Evolutionary conservation across 805 yeast species (phyloP).

Genomic region (Wickerhamiella galacta): DNA sequence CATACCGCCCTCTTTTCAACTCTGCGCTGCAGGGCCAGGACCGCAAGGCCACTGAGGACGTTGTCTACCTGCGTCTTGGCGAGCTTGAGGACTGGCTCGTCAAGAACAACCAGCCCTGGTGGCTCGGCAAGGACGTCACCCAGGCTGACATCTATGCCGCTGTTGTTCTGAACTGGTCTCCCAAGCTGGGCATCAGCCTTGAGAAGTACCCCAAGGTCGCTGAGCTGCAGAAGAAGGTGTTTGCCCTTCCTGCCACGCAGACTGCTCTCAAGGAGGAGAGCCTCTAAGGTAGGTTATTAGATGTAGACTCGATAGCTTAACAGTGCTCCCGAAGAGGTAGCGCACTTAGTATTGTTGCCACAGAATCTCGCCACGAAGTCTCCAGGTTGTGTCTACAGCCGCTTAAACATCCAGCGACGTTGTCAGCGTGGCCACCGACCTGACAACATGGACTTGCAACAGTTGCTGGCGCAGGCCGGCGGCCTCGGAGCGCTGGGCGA

Average conservation of each 20-base stretch:
- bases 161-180: constrained; percentile 7
- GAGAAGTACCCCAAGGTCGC: constrained; percentile 2
- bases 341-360: too few species aligned
- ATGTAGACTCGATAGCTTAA: too few species aligned
- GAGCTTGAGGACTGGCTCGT: constrained; percentile 5
- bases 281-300: too few species aligned
- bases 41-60: background rate
- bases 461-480: constrained; percentile 20
- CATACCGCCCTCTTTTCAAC: constrained; percentile 1
- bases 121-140: constrained; percentile 7
- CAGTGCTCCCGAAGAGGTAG: too few species aligned
- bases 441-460: constrained; percentile 21
- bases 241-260: constrained; percentile 1
- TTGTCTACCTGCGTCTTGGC: constrained; percentile 1
- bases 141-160: constrained; percentile 8
- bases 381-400: too few species aligned
- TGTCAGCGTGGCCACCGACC: too few species aligned
- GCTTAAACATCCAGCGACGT: too few species aligned
- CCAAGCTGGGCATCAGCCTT: background rate
- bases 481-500: constrained; percentile 13
- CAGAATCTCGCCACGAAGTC: too few species aligned
- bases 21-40: background rate
- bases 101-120: background rate
- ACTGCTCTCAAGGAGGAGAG: constrained; percentile 9
- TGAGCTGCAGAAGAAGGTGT: constrained; percentile 5